Conservation (phyloP, 2,329 filamentous ascomycete genomes). For the Cercospora beticola region DNA sequence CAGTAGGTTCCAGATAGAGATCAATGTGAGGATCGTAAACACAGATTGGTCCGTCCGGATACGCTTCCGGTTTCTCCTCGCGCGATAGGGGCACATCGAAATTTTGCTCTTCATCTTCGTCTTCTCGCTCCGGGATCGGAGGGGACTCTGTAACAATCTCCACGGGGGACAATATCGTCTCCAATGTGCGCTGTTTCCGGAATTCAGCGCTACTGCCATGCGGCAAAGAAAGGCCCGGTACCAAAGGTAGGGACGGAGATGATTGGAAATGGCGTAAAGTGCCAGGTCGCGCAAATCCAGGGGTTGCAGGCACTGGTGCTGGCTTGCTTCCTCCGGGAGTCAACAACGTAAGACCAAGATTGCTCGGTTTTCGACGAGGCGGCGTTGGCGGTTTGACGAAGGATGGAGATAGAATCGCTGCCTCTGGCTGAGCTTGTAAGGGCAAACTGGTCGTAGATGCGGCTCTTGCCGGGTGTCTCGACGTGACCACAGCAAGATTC, state of each 20-base stretch:
- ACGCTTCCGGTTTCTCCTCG: slow-evolving; percentile 73
- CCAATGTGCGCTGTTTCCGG: slow-evolving; percentile 26
- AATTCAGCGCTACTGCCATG: slow-evolving; percentile 11
- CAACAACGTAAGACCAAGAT: slow-evolving; percentile 70
- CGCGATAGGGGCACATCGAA: slow-evolving; percentile 59
- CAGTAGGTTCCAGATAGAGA: slow-evolving; percentile 76
- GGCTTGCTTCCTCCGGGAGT: slow-evolving; percentile 62
- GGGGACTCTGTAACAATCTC: slow-evolving; percentile 16
- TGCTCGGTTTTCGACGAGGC: slow-evolving; percentile 68
- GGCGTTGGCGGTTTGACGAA: slow-evolving; percentile 80
- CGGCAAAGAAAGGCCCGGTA: slow-evolving; percentile 44
- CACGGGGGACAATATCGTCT: slow-evolving; percentile 36
- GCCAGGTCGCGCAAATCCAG: slow-evolving; percentile 51
- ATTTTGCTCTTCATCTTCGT: slow-evolving; percentile 53
- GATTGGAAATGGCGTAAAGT: slow-evolving; percentile 61
- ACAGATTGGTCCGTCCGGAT: slow-evolving; percentile 77
- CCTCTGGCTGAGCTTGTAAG: slow-evolving; percentile 51
- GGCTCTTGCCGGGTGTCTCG: slow-evolving; percentile 49
- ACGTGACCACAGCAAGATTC: slow-evolving; percentile 73
- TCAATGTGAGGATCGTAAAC: slow-evolving; percentile 78
- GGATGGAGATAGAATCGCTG: slow-evolving; percentile 64
- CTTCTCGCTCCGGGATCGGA: slow-evolving; percentile 18
- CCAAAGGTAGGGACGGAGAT: slow-evolving; percentile 59
- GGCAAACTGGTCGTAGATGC: slow-evolving; percentile 53
- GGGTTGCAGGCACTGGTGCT: slow-evolving; percentile 60